Evolutionary conservation across 2,329 filamentous ascomycete species (phyloP).

Genomic region (Tolypocladium ovalisporum): DNA sequence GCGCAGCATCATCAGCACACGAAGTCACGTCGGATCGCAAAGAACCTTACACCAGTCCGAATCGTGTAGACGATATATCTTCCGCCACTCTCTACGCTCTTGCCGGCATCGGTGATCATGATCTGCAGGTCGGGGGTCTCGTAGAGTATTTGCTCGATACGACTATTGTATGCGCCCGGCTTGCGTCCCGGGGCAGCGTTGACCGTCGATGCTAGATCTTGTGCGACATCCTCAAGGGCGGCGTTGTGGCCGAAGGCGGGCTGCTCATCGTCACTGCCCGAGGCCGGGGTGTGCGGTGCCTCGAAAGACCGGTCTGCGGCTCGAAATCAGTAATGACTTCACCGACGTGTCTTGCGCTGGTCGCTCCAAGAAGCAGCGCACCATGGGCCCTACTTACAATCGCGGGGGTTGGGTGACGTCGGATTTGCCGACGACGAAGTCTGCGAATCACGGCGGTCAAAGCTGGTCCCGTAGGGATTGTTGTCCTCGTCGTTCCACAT

Average conservation of each 20-base stretch:
- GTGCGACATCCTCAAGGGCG: conserved; percentile 28
- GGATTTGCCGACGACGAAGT: conserved; percentile 57
- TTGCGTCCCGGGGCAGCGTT: conserved; percentile 49
- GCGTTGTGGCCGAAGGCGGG: conserved; percentile 24
- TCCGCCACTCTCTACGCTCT: conserved; percentile 84
- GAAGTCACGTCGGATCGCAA: too few relatives aligned
- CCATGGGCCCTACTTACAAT: conserved; percentile 38
- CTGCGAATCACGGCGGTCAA: conserved; percentile 76
- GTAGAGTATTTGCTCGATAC: conserved; percentile 94
- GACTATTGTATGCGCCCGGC: conserved; percentile 84
- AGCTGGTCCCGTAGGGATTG: conserved; percentile 87
- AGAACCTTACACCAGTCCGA: conserved; percentile 66
- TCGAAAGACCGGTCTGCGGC: conserved; percentile 36
- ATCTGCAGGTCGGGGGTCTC: conserved; percentile 88
- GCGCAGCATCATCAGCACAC: not conserved
- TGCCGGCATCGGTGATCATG: conserved; percentile 87
- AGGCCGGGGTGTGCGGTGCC: conserved; percentile 59
- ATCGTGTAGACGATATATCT: conserved; percentile 97
- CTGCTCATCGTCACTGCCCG: conserved; percentile 56
- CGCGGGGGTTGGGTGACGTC: conserved; percentile 45
- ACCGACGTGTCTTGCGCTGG: not conserved
- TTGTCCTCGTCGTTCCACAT: conserved; percentile 99
- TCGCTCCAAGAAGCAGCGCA: not conserved
- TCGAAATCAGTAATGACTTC: not conserved
- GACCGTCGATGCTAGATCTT: conserved; percentile 31